phyloP scores from a whole-genome alignment of 495 filamentous ascomycete genomes.

The Penicillium parvum region DNA sequence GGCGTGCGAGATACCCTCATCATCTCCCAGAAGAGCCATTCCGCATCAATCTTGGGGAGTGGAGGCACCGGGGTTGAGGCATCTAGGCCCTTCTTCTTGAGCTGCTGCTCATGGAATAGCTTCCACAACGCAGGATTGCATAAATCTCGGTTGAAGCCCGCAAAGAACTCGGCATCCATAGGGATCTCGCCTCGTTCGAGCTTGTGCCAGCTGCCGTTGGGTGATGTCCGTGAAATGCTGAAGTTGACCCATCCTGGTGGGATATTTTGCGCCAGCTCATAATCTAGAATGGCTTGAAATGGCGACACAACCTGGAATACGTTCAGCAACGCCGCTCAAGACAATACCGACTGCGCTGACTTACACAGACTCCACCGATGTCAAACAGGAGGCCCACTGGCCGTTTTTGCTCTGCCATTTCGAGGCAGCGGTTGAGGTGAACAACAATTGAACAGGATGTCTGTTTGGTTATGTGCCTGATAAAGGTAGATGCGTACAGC shows the following conservation, averaged over 20 bases:
- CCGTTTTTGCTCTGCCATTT: constrained; percentile 38
- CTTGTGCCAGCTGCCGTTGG: constrained; percentile 83
- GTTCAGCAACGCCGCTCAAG: neutral
- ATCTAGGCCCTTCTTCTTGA: constrained; percentile 25
- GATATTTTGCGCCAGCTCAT: constrained; percentile 69
- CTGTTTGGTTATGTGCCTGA: neutral
- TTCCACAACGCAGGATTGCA: constrained; percentile 61
- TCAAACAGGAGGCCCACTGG: constrained; percentile 89
- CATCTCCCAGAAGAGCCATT: constrained; percentile 87
- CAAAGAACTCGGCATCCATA: constrained; percentile 71
- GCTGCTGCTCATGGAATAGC: constrained; percentile 46
- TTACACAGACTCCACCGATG: constrained; percentile 94
- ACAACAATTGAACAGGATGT: no score
- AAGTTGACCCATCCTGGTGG: constrained; percentile 87
- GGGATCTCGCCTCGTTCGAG: constrained; percentile 72
- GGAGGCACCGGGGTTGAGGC: constrained; percentile 47
- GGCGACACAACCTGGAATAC: constrained; percentile 73
- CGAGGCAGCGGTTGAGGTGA: no score
- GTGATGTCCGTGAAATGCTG: constrained; percentile 71
- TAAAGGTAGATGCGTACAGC: neutral
- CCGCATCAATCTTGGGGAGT: constrained; percentile 69
- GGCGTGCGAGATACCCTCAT: constrained; percentile 67
- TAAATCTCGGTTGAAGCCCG: constrained; percentile 70
- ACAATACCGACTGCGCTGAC: constrained; percentile 18
- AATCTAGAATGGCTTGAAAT: constrained; percentile 86